phyloP scores from a whole-genome alignment of 495 filamentous ascomycete species.

The Tuber indicum region DNA sequence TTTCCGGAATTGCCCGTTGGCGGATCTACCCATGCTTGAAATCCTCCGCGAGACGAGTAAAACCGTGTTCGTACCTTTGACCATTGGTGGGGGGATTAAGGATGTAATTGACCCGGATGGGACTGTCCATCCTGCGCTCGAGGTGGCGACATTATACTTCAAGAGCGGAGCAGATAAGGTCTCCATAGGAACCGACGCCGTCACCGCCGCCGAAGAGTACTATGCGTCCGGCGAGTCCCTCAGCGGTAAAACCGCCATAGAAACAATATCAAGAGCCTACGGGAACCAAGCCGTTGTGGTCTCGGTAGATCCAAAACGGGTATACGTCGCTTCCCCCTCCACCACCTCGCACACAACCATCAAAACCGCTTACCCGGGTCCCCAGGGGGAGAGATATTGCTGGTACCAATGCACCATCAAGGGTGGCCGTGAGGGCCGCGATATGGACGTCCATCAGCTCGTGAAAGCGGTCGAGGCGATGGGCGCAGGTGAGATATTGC shows the following conservation, averaged over 20 bases:
- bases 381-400: constrained; percentile 71
- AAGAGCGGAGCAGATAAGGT: constrained; percentile 98
- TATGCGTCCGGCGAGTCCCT: constrained; percentile 60
- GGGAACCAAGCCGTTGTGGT: constrained; percentile 96
- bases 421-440: constrained; percentile 82
- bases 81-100: constrained; percentile 88
- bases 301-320: constrained; percentile 84
- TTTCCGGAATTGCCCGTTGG: constrained; percentile 87
- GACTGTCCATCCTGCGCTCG: constrained; percentile 74
- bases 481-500: constrained; percentile 87
- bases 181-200: constrained; percentile 92
- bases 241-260: constrained; percentile 79
- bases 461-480: constrained; percentile 87
- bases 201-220: constrained; percentile 84
- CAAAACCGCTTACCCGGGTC: constrained; percentile 61
- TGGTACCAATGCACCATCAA: constrained; percentile 99
- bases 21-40: constrained; percentile 92
- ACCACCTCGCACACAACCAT: constrained; percentile 75
- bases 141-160: constrained; percentile 96
- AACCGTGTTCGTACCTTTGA: constrained; percentile 95
- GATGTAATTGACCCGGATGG: constrained; percentile 86
- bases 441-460: constrained; percentile 83
- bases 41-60: constrained; percentile 76
- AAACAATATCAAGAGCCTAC: constrained; percentile 87
- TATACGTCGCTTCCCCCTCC: constrained; percentile 68